phyloP scores from a whole-genome alignment of 2,329 filamentous ascomycete species.

The Venturia carpophila region DNA sequence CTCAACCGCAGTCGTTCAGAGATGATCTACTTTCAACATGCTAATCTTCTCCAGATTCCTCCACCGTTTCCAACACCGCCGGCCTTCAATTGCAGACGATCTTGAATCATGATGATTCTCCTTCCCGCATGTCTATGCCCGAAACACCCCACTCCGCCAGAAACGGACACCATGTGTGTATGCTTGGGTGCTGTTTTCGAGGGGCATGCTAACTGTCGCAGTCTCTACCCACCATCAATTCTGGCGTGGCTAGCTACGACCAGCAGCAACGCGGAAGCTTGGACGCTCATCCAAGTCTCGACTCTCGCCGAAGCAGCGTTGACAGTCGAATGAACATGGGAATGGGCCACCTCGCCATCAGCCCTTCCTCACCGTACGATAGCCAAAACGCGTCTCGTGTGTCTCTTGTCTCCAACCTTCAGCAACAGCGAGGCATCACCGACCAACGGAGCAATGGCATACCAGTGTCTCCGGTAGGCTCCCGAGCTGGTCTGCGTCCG shows the following conservation, averaged over 20 bases:
- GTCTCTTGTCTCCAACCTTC: slow-evolving; percentile 63
- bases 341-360: slow-evolving; percentile 62
- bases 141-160: slow-evolving; percentile 36
- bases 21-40: not conserved
- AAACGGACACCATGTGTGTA: slow-evolving; percentile 25
- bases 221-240: slow-evolving; percentile 50
- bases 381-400: slow-evolving; percentile 70
- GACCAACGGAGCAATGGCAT: slow-evolving; percentile 37
- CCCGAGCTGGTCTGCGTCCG: slow-evolving; percentile 28
- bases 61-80: slow-evolving; percentile 37
- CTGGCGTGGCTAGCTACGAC: slow-evolving; percentile 36
- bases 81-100: slow-evolving; percentile 44
- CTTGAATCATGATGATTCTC: slow-evolving; percentile 44
- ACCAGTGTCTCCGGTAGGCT: slow-evolving; percentile 38
- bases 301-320: slow-evolving; percentile 67
- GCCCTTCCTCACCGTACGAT: slow-evolving; percentile 61
- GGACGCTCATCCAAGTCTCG: slow-evolving; percentile 43
- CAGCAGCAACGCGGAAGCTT: slow-evolving; percentile 37
- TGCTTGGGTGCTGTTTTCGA: slow-evolving; percentile 20
- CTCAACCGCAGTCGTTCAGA: not conserved
- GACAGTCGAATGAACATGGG: slow-evolving; percentile 70
- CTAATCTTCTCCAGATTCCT: slow-evolving; percentile 29
- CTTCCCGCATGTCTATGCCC: slow-evolving; percentile 36
- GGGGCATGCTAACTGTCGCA: slow-evolving; percentile 24
- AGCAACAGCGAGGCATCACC: slow-evolving; percentile 48